Percentiles rank a stretch among this genome's conserved stretches.
Evolutionary conservation across 1,284 basidiomycete genomes (phyloP).

Genomic region (Inonotus obliquus): DNA sequence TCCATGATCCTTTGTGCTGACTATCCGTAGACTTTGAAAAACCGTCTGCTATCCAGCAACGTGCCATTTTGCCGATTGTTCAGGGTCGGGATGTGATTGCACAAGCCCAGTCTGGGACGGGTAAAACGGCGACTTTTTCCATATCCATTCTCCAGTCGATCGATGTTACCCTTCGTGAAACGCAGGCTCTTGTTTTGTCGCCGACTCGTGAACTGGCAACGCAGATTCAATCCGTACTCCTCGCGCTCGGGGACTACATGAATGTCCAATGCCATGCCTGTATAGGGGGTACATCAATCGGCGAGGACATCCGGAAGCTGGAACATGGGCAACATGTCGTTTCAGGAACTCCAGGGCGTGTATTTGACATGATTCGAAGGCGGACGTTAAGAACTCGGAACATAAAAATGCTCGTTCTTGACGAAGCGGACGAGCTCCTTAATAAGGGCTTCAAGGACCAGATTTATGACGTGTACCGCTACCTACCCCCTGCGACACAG

Average conservation of each 20-base stretch:
- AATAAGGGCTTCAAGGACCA: conserved; percentile 99
- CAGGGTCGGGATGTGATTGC: conserved; percentile 96
- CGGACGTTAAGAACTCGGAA: conserved; percentile 92
- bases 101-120: conserved; percentile 98
- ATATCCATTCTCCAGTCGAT: conserved; percentile 94
- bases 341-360: conserved; percentile 95
- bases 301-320: conserved; percentile 97
- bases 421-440: conserved; percentile 96
- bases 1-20: conserved; percentile 9
- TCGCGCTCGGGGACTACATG: conserved; percentile 98
- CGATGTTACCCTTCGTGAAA: conserved; percentile 93
- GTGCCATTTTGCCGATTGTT: conserved; percentile 93
- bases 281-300: conserved; percentile 96
- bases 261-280: conserved; percentile 99
- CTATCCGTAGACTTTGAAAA: conserved; percentile 88
- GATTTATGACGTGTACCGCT: conserved; percentile 99
- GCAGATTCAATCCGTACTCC: conserved; percentile 97
- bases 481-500: conserved; percentile 96
- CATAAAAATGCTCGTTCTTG: conserved; percentile 99
- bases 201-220: conserved; percentile 94
- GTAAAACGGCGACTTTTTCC: conserved; percentile 99
- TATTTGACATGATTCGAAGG: conserved; percentile 99
- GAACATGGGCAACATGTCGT: conserved; percentile 99
- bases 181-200: conserved; percentile 93
- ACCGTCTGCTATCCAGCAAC: conserved; percentile 97